These are phyloP conservation scores for Ceratocystiopsis minuta DNA, from an alignment of 2,329 filamentous ascomycete genomes.

Conservation along the genomic window DNA sequence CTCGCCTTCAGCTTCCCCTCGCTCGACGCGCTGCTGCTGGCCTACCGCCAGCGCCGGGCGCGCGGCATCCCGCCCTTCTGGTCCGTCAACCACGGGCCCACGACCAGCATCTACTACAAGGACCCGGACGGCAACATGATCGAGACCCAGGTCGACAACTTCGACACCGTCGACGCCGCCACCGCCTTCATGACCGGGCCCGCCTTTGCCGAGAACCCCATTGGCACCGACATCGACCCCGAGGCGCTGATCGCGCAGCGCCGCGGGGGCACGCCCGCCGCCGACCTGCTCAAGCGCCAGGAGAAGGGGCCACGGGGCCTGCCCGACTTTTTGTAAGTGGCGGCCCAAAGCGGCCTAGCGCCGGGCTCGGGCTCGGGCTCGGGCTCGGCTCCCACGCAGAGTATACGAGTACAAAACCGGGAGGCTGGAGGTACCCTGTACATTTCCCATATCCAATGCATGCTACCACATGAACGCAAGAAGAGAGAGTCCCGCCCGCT, in stretches of 20 bases:
- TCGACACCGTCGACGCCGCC: slow-evolving; percentile 19
- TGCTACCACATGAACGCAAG: no score
- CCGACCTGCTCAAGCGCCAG: slow-evolving; percentile 12
- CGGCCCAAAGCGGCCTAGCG: background rate
- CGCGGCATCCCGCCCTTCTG: slow-evolving; percentile 21
- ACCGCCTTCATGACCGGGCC: slow-evolving; percentile 20
- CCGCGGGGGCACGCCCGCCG: slow-evolving; percentile 11
- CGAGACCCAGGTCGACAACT: slow-evolving; percentile 28
- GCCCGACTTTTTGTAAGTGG: slow-evolving; percentile 1
- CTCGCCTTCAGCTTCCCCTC: slow-evolving; percentile 22
- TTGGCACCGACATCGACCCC: slow-evolving; percentile 25
- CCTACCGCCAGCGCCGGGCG: slow-evolving; percentile 20
- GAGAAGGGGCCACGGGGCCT: slow-evolving; percentile 11
- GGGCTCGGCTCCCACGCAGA: no score
- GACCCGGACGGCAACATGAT: slow-evolving; percentile 30
- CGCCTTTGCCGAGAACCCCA: slow-evolving; percentile 22
- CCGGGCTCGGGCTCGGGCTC: background rate
- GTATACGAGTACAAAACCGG: no score
- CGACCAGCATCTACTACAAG: slow-evolving; percentile 27
- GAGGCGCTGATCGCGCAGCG: slow-evolving; percentile 20
- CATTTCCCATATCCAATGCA: no score
- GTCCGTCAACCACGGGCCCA: slow-evolving; percentile 29
- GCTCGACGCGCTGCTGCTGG: slow-evolving; percentile 17
- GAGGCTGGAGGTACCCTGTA: no score
- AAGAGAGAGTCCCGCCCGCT: background rate